Evolutionary conservation across 129 eudicot species (phyloP), one percentile per base, ranked within the genome.

Genomic region (Silybum marianum): DNA sequence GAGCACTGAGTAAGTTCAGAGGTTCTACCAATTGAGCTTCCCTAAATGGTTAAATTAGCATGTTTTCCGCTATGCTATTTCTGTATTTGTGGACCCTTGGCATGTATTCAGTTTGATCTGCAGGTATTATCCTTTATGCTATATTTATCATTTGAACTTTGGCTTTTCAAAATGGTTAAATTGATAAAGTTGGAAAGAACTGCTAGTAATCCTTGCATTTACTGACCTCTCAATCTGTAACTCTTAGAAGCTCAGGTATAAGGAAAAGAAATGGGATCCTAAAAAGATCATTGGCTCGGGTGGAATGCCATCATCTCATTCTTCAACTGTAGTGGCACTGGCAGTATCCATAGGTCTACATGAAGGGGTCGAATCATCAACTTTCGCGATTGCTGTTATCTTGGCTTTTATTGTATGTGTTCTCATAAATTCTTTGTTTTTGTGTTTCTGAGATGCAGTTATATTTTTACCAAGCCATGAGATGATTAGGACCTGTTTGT

Each of bases 281-380:
- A 89, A 89, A 80, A 89, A 79, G 83, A 89, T 89, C 75, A 78
- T 89, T 13, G 90, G 87, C 21, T 89, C 92, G 25, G 92, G 92
- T 78, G 92, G 92, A 84, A 89, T 89, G 93, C 93, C 93, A 25
- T 89, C 93, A 10, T 89, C 93, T 54, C 93, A 89, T 89, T 89
- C 93, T 18, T 84, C 93, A 36, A 89, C 93, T 22, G 93, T 89
- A 7, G 81, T 82, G 62, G 90, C 93, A 42, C 85, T 89, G 60
- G 89, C 87, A 34, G 87, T 80, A 34, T 84, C 93, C 75, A 83
- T 89, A 69, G 93, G 90, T 65, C 88, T 89, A 16, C 93, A 89
- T n/a, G 90, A 89, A 82, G 93, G 93, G 58, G 38, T 87, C 44
- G 89, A 81, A 16, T 77, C 87, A 13, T 87, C 90, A 38, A 63